Conservation (phyloP, 768 basidiomycete genomes). For the Krasilnikovozyma curviuscula region DNA sequence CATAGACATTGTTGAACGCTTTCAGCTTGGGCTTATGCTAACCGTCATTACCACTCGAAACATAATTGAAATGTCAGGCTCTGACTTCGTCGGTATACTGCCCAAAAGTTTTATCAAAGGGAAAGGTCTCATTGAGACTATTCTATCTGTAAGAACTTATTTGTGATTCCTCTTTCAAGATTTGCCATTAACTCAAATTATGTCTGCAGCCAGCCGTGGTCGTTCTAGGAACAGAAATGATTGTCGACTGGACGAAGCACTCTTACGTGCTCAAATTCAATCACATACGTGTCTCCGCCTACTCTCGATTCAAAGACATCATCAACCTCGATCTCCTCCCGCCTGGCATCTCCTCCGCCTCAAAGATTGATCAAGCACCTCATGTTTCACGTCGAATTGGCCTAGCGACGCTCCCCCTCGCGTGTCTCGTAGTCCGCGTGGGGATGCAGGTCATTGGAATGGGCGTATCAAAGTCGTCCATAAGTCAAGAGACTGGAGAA, state of each 20-base stretch:
- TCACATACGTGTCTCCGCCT: conserved; percentile 85
- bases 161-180: not conserved
- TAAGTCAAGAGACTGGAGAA: conserved; percentile 3
- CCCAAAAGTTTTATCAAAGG: conserved; percentile 32
- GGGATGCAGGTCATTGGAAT: conserved; percentile 29
- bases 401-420: conserved; percentile 78
- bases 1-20: conserved; percentile 89
- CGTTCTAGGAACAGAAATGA: conserved; percentile 75
- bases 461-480: conserved; percentile 14
- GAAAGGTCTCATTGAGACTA: conserved; percentile 36
- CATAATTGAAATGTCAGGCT: conserved; percentile 78
- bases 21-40: conserved; percentile 79
- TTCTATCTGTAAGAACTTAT: conserved; percentile 48
- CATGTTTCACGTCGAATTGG: conserved; percentile 82
- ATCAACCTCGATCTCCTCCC: conserved; percentile 80
- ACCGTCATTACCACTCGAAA: conserved; percentile 80
- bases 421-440: conserved; percentile 41
- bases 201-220: conserved; percentile 60
- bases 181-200: not conserved
- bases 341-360: conserved; percentile 10
- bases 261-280: conserved; percentile 37
- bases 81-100: conserved; percentile 59
- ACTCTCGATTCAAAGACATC: conserved; percentile 86
- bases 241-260: conserved; percentile 97
- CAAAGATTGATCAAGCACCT: conserved; percentile 81